Base-by-base conservation (phyloP, 768 basidiomycete genomes). In the Astraeus odoratus region DNA sequence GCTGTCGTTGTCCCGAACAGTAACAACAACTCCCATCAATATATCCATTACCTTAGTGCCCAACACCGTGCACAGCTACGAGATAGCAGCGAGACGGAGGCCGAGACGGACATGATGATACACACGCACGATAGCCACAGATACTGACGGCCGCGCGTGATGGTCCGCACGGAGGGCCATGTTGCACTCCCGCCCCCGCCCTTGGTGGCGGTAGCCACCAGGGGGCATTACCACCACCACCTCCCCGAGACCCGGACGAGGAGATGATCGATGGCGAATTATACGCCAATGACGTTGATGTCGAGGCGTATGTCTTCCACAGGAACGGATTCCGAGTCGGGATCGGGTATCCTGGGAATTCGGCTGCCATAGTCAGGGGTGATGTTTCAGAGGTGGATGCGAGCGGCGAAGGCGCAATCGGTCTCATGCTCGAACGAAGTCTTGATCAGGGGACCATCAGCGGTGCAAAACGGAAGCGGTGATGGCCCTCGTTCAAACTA, bases 81-180 rank as follows among this genome's bases (percentile, higher is more conserved):
- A 2, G 61, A 63, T 5, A 65, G 63, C 5, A 65, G 65, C 1
- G 63, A 65, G 41, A 65, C 63, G 0, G 63, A 65, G 26, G 63
- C 67, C 1, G 63, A 65, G 39, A 51, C 48, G 0, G 63, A 65
- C 29, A 9, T 60, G 13, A 31, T 31, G 4, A n/a, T n/a, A n/a
- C 30, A 31, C 12, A 13, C 57, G 1, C 48, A 49, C 1, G 42
- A 42, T 2, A 53, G 50, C 0, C 48, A 44, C 26, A 53, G 60
- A 0, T 5, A 42, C 1, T 49, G 55, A 12, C 48, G 61, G 3
- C 29, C 45, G 26, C 58, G 58, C 6, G 57, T 51, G 8, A 58
- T 48, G 2, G 51, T 63, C 20, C 63, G 63, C 2, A 63, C 61
- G 2, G 54, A 51, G 3, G 63, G 58, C 0, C 61, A 63, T 3